Conservation (phyloP, 2,329 filamentous ascomycete genomes). For the Xylaria sp. region DNA sequence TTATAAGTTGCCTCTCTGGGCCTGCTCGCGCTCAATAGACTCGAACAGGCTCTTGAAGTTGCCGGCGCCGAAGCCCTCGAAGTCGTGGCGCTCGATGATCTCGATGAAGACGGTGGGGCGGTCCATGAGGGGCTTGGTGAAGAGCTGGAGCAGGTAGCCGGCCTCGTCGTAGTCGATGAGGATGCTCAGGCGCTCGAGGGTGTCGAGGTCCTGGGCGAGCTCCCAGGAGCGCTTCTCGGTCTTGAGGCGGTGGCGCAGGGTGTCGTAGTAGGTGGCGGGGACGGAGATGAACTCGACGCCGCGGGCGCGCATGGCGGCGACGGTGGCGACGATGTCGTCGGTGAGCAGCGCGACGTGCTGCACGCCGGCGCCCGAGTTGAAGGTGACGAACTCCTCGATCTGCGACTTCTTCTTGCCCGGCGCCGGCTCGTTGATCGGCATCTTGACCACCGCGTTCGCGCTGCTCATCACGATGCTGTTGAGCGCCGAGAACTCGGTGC, state of each 20-base stretch:
- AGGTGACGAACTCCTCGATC: conserved; percentile 92
- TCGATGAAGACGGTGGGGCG: conserved; percentile 94
- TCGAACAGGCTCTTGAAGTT: conserved; percentile 97
- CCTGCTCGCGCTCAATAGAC: conserved; percentile 93
- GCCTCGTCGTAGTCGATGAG: conserved; percentile 94
- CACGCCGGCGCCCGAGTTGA: conserved; percentile 87
- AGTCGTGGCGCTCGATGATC: conserved; percentile 91
- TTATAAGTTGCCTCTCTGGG: conserved; percentile 79
- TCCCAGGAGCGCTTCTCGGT: conserved; percentile 63
- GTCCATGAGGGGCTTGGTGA: conserved; percentile 90
- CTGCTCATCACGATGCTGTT: conserved; percentile 90
- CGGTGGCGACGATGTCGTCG: conserved; percentile 75
- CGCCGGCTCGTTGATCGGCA: conserved; percentile 98
- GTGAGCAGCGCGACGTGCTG: conserved; percentile 93
- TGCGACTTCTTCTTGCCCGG: conserved; percentile 88
- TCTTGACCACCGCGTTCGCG: conserved; percentile 86
- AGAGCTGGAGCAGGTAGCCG: conserved; percentile 79
- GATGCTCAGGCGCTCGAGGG: conserved; percentile 78
- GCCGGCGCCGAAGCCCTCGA: conserved; percentile 89
- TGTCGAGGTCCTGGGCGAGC: conserved; percentile 80
- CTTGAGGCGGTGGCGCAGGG: conserved; percentile 75
- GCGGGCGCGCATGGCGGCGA: conserved; percentile 78
- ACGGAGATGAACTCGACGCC: conserved; percentile 94
- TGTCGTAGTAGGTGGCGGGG: conserved; percentile 82
- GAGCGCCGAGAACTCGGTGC: conserved; percentile 88